Conservation (phyloP, 1,284 basidiomycete genomes). For the Austropuccinia psidii region DNA sequence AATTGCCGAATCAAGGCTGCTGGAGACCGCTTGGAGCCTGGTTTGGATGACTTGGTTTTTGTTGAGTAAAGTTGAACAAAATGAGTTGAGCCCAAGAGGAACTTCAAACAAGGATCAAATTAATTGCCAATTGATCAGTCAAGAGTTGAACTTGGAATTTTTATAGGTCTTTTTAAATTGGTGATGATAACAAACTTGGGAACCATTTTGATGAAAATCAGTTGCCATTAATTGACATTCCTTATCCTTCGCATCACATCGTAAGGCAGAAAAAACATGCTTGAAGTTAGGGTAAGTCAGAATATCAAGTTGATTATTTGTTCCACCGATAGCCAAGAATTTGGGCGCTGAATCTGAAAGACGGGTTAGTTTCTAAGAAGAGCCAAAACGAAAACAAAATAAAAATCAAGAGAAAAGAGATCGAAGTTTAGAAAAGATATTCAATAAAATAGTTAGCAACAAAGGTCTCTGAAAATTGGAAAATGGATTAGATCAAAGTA, state of each 20-base stretch:
- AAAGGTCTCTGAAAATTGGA: too few species aligned
- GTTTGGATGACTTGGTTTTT: not conserved
- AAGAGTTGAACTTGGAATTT: not conserved
- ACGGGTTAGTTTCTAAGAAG: constrained; percentile 4
- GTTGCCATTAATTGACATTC: constrained; percentile 3
- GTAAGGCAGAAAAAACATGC: not conserved
- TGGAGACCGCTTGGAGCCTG: not conserved
- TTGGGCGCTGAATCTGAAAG: not conserved
- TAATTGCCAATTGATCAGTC: not conserved
- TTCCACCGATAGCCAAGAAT: constrained; percentile 29
- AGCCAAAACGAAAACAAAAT: not conserved
- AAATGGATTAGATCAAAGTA: too few species aligned
- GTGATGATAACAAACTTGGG: not conserved
- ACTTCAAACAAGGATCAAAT: not conserved
- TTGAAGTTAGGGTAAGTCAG: constrained; percentile 24
- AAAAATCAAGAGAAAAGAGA: not conserved
- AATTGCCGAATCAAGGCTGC: constrained; percentile 7
- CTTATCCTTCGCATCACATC: not conserved
- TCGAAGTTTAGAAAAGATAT: too few species aligned
- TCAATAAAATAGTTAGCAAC: too few species aligned
- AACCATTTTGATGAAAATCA: constrained; percentile 11
- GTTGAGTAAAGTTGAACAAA: not conserved
- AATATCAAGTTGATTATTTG: constrained; percentile 27
- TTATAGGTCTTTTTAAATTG: not conserved
- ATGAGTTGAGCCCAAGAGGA: constrained; percentile 1